Conservation (phyloP, 148 eudicot species). For the Silene uniflora region DNA sequence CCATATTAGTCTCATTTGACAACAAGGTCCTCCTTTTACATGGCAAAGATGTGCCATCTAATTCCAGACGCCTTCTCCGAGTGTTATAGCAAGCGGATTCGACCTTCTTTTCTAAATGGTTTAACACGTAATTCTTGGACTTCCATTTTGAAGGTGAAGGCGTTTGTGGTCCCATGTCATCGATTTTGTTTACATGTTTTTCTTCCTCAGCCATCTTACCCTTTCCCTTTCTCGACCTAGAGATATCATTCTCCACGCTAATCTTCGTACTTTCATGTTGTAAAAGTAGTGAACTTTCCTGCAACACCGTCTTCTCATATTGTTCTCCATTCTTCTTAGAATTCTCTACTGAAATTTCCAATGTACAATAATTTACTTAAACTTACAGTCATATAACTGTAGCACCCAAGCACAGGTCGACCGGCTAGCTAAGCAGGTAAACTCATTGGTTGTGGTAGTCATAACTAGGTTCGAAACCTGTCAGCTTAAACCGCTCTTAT, state of each 20-base stretch:
- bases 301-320: neutral
- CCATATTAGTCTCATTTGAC: neutral
- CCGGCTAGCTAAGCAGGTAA: no score
- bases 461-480: no score
- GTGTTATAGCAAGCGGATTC: neutral
- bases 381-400: no score
- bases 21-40: neutral
- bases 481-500: no score
- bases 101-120: neutral
- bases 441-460: no score
- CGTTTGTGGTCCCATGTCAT: conserved; percentile 13
- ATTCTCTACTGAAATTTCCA: conserved; percentile 12
- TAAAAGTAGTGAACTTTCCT: neutral
- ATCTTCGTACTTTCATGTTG: no score
- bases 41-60: neutral
- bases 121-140: neutral
- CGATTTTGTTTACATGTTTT: neutral
- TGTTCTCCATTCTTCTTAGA: neutral
- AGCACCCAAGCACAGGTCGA: no score
- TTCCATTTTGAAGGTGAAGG: conserved; percentile 5
- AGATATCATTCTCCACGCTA: neutral
- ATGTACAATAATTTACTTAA: neutral
- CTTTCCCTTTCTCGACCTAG: neutral
- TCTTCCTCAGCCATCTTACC: neutral
- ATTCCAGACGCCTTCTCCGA: neutral